Evolutionary conservation across 73 alveolate genomes (phyloP), one percentile per base, ranked within the genome.

Genomic region (Durusdinium trenchii): DNA sequence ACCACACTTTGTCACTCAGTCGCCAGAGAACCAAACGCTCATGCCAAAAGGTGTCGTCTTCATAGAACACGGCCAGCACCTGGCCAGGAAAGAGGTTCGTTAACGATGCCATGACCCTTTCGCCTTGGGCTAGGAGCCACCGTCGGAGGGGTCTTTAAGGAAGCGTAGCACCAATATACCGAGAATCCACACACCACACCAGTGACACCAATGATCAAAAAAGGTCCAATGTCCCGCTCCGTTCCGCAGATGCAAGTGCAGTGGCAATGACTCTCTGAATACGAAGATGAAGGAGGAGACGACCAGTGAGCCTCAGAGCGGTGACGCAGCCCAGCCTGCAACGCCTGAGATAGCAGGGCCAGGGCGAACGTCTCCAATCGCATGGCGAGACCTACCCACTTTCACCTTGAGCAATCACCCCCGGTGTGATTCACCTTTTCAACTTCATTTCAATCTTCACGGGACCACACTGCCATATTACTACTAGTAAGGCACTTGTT

Each of bases 401-500:
- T 18, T 45, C 30, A 14, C 7, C 69, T 57, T 57, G 62, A 43
- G 61, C 62, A 78, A 16, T 3, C 30, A 20, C 18, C 45, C 6
- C n/a, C n/a, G 54, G 10, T 18, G 51, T 45, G 7, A 26, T 6
- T 14, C 6, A 54, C 38, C 12, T 32, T 43, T 78, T 18, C 60
- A n/a, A n/a, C n/a, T n/a, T n/a, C n/a, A n/a, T 30, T 78, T 28
- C 60, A 0, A 78, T 78, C 87, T 78, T 78, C 87, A 5, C 64
- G 87, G 42, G 87, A 23, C 46, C 87, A 12, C 87, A 78, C 87
- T 78, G 6, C 87, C 87, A 78, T 78, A 78, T 75, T n/a, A n/a
- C n/a, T n/a, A n/a, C n/a, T n/a, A n/a, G n/a, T n/a, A n/a, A n/a
- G n/a, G n/a, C n/a, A n/a, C n/a, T n/a, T n/a, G n/a, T n/a, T n/a